A percentile compares a stretch with the other conserved stretches of the same genome.
Evolutionary conservation across 2,329 filamentous ascomycete genomes (phyloP).

Genomic region (Parastagonospora avenae): DNA sequence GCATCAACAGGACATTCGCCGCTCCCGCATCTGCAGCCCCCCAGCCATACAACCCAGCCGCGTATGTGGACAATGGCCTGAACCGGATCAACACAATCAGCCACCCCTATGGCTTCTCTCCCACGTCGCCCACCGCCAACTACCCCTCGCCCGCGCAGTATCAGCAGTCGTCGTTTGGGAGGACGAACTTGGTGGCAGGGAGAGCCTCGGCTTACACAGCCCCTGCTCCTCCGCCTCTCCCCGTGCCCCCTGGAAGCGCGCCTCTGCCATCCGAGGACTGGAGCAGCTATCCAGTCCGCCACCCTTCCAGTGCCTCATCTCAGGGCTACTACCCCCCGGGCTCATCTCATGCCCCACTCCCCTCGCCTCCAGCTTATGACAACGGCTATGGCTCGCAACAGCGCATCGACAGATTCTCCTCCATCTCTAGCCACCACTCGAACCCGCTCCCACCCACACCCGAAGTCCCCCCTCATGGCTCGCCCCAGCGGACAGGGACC

Average conservation of each 20-base stretch:
- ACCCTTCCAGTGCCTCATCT: slow-evolving; percentile 35
- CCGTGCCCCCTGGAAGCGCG: slow-evolving; percentile 41
- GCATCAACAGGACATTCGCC: slow-evolving; percentile 43
- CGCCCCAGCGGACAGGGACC: slow-evolving; percentile 58
- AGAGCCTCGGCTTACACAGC: slow-evolving; percentile 41
- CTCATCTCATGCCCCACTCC: slow-evolving; percentile 40
- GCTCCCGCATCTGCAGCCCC: slow-evolving; percentile 29
- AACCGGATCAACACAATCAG: slow-evolving; percentile 38
- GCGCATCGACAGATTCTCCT: slow-evolving; percentile 37
- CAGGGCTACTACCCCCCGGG: slow-evolving; percentile 37
- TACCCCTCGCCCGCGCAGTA: slow-evolving; percentile 38
- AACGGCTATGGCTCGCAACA: slow-evolving; percentile 35
- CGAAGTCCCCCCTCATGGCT: slow-evolving; percentile 55
- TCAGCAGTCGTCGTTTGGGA: slow-evolving; percentile 40
- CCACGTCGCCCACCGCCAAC: slow-evolving; percentile 36
- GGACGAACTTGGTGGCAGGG: slow-evolving; percentile 38
- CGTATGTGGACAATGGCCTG: slow-evolving; percentile 46
- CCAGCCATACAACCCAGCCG: slow-evolving; percentile 53
- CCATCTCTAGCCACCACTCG: slow-evolving; percentile 36
- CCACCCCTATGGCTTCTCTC: slow-evolving; percentile 46
- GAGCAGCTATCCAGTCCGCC: slow-evolving; percentile 37
- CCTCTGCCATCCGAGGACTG: slow-evolving; percentile 42
- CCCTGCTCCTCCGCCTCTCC: slow-evolving; percentile 44
- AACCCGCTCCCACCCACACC: slow-evolving; percentile 55
- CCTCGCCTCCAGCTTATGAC: slow-evolving; percentile 41